Conservation (phyloP, 306 rosid species). For the Prunus fruticosa region DNA sequence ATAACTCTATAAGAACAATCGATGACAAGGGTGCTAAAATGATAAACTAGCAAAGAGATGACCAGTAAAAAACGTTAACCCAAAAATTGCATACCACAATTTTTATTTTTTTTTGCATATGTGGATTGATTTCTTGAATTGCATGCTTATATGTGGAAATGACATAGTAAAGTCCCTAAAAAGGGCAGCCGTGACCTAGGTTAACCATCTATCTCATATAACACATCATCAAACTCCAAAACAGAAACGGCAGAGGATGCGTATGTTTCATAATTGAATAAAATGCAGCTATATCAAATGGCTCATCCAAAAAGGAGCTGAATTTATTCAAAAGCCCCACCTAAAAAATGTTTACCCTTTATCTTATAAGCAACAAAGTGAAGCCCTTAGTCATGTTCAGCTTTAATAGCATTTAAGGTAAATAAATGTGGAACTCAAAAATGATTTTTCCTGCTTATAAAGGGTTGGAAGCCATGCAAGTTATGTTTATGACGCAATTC, state of each 20-base stretch:
- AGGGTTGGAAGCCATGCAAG: not conserved
- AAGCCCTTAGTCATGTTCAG: slow-evolving; percentile 3
- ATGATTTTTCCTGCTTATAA: not conserved
- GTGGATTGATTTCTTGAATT: not conserved
- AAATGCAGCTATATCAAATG: not conserved
- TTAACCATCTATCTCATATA: not conserved
- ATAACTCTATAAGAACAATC: not conserved
- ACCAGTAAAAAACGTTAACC: not conserved
- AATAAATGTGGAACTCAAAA: not conserved
- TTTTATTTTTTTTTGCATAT: not conserved
- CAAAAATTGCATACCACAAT: not conserved
- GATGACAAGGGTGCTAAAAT: not conserved
- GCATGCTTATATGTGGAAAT: not conserved
- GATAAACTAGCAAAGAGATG: not conserved
- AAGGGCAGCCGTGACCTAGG: not conserved
- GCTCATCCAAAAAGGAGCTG: not conserved
- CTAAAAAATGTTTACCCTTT: not conserved
- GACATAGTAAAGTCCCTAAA: not conserved
- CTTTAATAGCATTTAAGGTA: not conserved
- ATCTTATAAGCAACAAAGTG: not conserved
- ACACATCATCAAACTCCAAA: not conserved
- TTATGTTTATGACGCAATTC: not conserved
- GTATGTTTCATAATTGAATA: not conserved
- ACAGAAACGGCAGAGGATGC: not conserved
- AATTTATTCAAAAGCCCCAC: not conserved